Conservation (phyloP, 179 eudicot species). For the Dionaea muscipula region DNA sequence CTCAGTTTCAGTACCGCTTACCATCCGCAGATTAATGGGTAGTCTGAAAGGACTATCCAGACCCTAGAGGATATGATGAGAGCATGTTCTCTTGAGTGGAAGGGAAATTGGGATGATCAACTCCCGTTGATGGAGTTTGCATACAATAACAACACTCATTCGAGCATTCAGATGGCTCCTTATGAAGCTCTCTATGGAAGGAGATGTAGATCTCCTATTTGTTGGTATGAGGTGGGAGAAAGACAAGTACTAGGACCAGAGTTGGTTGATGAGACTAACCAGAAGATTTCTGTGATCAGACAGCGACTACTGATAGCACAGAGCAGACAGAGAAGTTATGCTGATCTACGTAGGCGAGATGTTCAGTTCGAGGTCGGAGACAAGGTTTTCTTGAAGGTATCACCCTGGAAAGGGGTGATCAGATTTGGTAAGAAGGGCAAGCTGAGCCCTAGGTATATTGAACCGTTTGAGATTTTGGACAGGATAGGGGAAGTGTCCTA, state of each 20-base stretch:
- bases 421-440: too few species aligned
- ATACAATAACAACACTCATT: slow-evolving; percentile 3
- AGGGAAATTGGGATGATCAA: slow-evolving; percentile 1
- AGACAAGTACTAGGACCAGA: not conserved
- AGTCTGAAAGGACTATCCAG: slow-evolving; percentile 7
- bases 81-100: not conserved
- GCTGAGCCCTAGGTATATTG: too few species aligned
- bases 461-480: too few species aligned
- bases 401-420: not conserved
- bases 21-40: slow-evolving; percentile 4
- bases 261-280: not conserved
- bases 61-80: not conserved
- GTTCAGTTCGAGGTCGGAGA: not conserved
- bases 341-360: not conserved
- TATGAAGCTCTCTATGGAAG: not conserved
- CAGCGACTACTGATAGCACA: not conserved
- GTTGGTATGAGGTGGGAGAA: not conserved
- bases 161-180: not conserved
- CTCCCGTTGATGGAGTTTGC: slow-evolving; percentile 3
- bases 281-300: not conserved
- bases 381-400: not conserved
- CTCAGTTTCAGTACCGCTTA: not conserved
- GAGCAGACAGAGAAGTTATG: not conserved
- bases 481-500: too few species aligned
- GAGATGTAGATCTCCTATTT: not conserved